Base-by-base conservation (phyloP, 345 rosid genomes). In the Corchorus capsularis region DNA sequence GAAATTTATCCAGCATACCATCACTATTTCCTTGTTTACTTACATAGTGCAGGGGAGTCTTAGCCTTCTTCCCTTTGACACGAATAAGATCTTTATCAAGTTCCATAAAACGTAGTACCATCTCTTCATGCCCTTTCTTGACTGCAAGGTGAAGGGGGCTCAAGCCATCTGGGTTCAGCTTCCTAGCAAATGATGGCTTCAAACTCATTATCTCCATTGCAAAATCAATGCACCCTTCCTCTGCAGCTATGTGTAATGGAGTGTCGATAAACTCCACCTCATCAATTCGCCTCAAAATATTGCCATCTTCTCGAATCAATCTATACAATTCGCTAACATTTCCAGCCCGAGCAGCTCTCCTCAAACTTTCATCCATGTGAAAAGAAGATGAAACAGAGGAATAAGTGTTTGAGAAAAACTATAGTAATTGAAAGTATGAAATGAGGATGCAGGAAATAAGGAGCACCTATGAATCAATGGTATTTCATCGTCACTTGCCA, bases 61-160 rank as follows among this genome's bases (percentile, higher is more conserved):
- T 27, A 27, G 27, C 27, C 27, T 27, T 27, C 27, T 27, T 27
- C 1, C 27, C 27, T 27, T 27, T 27, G 27, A 27, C 27, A 27
- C 27, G 27, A 27, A 27, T 27, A 27, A 27, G 27, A 27, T 27
- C 27, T 27, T 27, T 27, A 27, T 27, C 27, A 27, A 27, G 1
- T 27, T 27, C 27, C 27, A 27, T 0, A 27, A 27, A 27, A 27
- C 27, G 82, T 66, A 84, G 10, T 27, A 59, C 74, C 6, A 57
- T 3, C 39, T 74, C 22, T 0, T 8, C 11, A 2, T 77, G 32
- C 0, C 63, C 73, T 1, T 46, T 60, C n/a, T 62, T 69, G 5
- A 78, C 20, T 0, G 83, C 83, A 7, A 77, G 46, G 32, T 80
- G 81, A 19, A 80, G 7, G 6, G 83, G 86, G 13, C 53, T 77